Percentiles rank a stretch among this genome's conserved stretches.
Evolutionary conservation across 768 basidiomycete species (phyloP).

Genomic region (Pleurotus cornucopiae): DNA sequence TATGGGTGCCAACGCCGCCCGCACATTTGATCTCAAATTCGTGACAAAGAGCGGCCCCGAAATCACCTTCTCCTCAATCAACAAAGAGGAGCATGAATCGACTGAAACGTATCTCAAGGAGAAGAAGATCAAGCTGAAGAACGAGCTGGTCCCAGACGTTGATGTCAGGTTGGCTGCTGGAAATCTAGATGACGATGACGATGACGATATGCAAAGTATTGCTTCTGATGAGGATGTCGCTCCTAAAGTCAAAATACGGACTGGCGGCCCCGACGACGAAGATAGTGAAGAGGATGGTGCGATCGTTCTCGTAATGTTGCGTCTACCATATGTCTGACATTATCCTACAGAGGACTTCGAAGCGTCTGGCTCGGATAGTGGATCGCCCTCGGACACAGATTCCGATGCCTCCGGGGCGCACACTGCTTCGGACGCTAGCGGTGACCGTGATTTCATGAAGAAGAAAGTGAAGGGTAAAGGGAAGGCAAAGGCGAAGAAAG

Average conservation of each 20-base stretch:
- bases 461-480: conserved; percentile 35
- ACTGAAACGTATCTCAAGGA: conserved; percentile 83
- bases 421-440: conserved; percentile 82
- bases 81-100: conserved; percentile 90
- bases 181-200: conserved; percentile 67
- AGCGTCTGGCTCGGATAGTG: conserved; percentile 78
- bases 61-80: conserved; percentile 87
- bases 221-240: conserved; percentile 68
- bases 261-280: conserved; percentile 57
- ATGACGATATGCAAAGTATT: conserved; percentile 81
- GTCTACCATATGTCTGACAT: not conserved
- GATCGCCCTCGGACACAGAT: conserved; percentile 81
- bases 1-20: conserved; percentile 76
- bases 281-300: conserved; percentile 74
- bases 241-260: conserved; percentile 46
- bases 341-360: conserved; percentile 65
- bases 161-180: conserved; percentile 67
- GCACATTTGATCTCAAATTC: conserved; percentile 92
- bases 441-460: conserved; percentile 63
- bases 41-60: conserved; percentile 82
- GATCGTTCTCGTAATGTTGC: conserved; percentile 12
- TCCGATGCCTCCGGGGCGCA: conserved; percentile 65
- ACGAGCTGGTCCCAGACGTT: conserved; percentile 89
- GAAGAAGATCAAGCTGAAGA: conserved; percentile 93
- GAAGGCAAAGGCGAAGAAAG: conserved; percentile 22